phyloP scores from a whole-genome alignment of 225 moss, liverwort and hornwort species.

The Bryoerythrophyllum caledonicum region DNA sequence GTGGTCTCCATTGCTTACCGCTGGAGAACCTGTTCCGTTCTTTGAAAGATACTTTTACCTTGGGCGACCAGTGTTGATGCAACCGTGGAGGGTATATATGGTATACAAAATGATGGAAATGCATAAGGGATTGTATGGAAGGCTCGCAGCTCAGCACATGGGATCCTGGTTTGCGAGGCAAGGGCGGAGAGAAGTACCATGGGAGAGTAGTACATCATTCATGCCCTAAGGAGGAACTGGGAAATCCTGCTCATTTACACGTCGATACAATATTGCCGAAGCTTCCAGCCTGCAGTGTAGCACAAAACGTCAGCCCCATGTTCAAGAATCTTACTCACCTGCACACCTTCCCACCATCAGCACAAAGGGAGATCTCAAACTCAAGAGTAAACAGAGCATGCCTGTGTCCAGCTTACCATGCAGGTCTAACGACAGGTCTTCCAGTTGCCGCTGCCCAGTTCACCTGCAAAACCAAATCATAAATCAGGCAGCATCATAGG shows the following conservation, averaged over 20 bases:
- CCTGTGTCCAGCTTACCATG: conserved; percentile 71
- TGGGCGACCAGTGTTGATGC: conserved; percentile 23
- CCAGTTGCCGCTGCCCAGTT: conserved; percentile 98
- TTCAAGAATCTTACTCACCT: conserved; percentile 28
- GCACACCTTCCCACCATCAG: conserved; percentile 37
- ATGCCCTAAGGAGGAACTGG: conserved; percentile 66
- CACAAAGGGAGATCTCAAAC: conserved; percentile 17
- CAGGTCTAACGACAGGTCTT: conserved; percentile 91
- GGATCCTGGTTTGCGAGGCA: conserved; percentile 37
- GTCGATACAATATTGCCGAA: conserved; percentile 94
- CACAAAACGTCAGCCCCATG: conserved; percentile 37
- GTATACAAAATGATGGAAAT: conserved; percentile 15
- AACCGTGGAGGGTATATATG: conserved; percentile 14
- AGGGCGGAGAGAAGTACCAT: conserved; percentile 23
- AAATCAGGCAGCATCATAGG: conserved; percentile 22
- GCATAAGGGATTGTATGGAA: conserved; percentile 24
- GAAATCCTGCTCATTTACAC: conserved; percentile 97
- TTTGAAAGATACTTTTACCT: conserved; percentile 36
- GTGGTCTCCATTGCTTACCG: conserved; percentile 41
- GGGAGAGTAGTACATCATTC: conserved; percentile 20
- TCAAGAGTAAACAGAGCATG: conserved; percentile 26
- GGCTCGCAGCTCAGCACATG: conserved; percentile 7
- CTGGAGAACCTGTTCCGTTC: conserved; percentile 22
- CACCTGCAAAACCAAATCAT: conserved; percentile 67
- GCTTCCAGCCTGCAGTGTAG: conserved; percentile 94